Base-by-base conservation (phyloP, 768 basidiomycete genomes). In the Termitomyces sp. region DNA sequence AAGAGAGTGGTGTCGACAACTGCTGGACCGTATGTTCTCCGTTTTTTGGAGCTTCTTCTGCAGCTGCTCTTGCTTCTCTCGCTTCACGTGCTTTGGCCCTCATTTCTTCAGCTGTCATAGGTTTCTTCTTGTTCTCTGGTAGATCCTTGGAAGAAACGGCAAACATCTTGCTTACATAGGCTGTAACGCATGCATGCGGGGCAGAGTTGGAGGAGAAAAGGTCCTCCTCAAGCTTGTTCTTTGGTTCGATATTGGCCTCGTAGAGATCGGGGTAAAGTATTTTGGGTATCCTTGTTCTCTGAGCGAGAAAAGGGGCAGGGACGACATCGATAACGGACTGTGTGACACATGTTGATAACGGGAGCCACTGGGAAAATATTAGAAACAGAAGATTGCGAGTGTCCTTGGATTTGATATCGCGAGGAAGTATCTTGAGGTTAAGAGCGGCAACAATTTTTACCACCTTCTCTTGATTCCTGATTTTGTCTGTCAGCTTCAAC, bases 141-240 rank as follows among this genome's bases (percentile, higher is more conserved):
- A 99, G 75, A 49, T 94, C 89, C 55, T 82, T 82, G 22, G 71
- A 73, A n/a, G 85, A 73, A 0, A 98, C 88, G 1, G 94, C 94
- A 66, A 98, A 98, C 96, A 98, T 99, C 72, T 98, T 99, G 80
- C 92, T 96, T 48, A 98, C 90, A 70, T 94, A 97, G 6, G 88
- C 96, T 16, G 87, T 83, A 13, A 94, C 77, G 56, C 73, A 83
- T 0, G 88, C 86, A 6, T 78, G 77, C 1, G 80, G 62, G 1
- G 66, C 76, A 2, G 81, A 79, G 54, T 84, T 83, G 44, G 94
- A 91, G 0, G 81, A 69, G 72, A 87, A 98, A 16, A 98, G 75
- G 59, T 91, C 90, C 60, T 77, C 74, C 67, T 99, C 95, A n/a
- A 96, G 75, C 64, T 87, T 87, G 69, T 87, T 90, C 65, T 83